Evolutionary conservation across 2,329 filamentous ascomycete species (phyloP), one percentile per base, ranked within the genome.

Genomic region (Arthrobotrys entomopaga): DNA sequence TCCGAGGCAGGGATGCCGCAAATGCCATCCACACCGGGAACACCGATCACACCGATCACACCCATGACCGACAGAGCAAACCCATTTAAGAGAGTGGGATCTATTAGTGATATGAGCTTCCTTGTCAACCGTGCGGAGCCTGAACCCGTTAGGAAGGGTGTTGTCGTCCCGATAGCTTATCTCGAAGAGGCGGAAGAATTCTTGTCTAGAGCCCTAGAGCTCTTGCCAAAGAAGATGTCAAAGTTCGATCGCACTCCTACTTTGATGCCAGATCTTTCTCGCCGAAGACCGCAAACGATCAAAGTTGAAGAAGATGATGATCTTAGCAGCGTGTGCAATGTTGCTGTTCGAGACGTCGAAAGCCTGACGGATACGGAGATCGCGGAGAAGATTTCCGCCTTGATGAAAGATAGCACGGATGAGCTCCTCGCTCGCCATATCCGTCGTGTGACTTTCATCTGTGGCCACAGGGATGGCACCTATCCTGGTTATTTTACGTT

Each of bases 401-500:
- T 98, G 65, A 87, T 99, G 24, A 87, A 90, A 38, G 88, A 91
- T 48, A 89, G 90, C 86, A 94, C 91, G 85, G 87, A 91, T 1
- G 95, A 99, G 79, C 86, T 99, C 22, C 83, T 93, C 24, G 85
- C 89, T 63, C 92, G 91, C 78, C 88, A 90, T 58, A 90, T 99
- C 56, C 93, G 95, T 77, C 91, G 95, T 78, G 84, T 99, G 66
- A 97, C 93, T 57, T 97, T 99, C 84, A 95, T 98, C 82, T 97
- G 93, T 80, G 95, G 95, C 65, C 92, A 92, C 84, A 92, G 90
- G 80, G 92, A 99, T 80, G 95, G 93, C 65, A 92, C 92, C 13
- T 97, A 98, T 82, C 95, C 94, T 20, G 93, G 92, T 54, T 98
- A 99, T 87, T 98, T 91, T 86, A 99, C 95, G 49, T 99, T 98